Percentiles rank a stretch among this genome's conserved stretches.
Conservation (phyloP, 192 early-diverging fungal genomes). For the Cetraspora pellucida region DNA sequence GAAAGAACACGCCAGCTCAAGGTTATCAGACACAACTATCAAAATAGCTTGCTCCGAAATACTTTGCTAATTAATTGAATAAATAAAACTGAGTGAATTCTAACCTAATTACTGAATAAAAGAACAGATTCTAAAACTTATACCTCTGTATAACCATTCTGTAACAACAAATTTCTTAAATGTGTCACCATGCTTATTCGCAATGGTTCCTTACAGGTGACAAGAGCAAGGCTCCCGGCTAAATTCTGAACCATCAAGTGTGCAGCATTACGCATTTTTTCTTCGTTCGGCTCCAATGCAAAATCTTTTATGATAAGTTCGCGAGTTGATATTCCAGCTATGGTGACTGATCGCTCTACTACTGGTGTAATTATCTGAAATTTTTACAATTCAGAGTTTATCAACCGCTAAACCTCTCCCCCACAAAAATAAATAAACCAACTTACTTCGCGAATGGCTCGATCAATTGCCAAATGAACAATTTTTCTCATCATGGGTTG, state of each 20-base stretch:
- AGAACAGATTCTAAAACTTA: not conserved
- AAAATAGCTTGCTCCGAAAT: constrained; percentile 84
- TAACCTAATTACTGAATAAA: not conserved
- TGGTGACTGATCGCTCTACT: constrained; percentile 90
- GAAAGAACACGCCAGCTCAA: constrained; percentile 92
- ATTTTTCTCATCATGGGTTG: constrained; percentile 88
- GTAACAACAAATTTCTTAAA: constrained; percentile 67
- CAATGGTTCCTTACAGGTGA: constrained; percentile 92
- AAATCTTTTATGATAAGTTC: constrained; percentile 97
- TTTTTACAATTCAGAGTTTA: not conserved
- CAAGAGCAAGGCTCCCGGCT: constrained; percentile 83
- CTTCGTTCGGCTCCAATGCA: constrained; percentile 91
- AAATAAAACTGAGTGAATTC: not conserved
- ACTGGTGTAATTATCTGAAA: constrained; percentile 75
- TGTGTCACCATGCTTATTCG: constrained; percentile 79
- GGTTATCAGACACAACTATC: constrained; percentile 86
- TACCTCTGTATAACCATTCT: constrained; percentile 78
- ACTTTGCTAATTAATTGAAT: constrained; percentile 49
- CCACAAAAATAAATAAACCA: not conserved
- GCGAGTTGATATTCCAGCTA: constrained; percentile 88
- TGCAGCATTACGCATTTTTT: constrained; percentile 90
- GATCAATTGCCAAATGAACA: constrained; percentile 86
- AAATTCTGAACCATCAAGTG: constrained; percentile 95
- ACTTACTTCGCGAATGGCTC: constrained; percentile 81
- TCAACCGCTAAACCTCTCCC: not conserved